phyloP scores from a whole-genome alignment of 352 stramenopile species.

The Aphanomyces stellatus region DNA sequence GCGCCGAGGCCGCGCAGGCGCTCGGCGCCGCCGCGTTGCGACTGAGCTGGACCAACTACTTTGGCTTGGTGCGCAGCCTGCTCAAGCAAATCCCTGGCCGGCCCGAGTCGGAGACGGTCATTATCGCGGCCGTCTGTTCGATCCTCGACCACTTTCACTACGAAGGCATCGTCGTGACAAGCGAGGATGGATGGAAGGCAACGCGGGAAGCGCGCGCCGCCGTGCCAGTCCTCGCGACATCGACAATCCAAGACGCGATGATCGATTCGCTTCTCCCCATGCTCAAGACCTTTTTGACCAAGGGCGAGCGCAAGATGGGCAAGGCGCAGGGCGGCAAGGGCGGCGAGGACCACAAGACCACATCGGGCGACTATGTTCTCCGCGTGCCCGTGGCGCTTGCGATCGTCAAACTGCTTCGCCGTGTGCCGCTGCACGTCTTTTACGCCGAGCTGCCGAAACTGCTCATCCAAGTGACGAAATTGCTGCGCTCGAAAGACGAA shows the following conservation, averaged over 20 bases:
- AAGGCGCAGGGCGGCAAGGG: conserved; percentile 30
- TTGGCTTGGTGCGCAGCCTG: conserved; percentile 84
- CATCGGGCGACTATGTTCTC: conserved; percentile 50
- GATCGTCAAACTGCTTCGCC: conserved; percentile 95
- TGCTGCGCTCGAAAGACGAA: conserved; percentile 89
- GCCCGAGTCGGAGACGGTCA: conserved; percentile 86
- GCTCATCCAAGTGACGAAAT: conserved; percentile 84
- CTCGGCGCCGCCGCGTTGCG: conserved; percentile 85
- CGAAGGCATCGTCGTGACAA: conserved; percentile 30
- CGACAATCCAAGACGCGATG: conserved; percentile 70
- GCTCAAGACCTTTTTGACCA: conserved; percentile 79
- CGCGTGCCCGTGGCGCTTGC: conserved; percentile 91
- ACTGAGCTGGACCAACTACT: conserved; percentile 96
- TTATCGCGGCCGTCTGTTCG: conserved; percentile 87
- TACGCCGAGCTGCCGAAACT: conserved; percentile 92
- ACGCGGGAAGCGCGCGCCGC: conserved; percentile 21
- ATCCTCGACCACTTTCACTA: conserved; percentile 97
- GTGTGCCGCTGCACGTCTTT: conserved; percentile 85
- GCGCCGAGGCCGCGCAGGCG: conserved; percentile 89
- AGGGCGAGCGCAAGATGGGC: conserved; percentile 79
- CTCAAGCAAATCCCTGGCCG: conserved; percentile 89
- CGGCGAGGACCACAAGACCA: conserved; percentile 35
- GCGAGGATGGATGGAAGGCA: conserved; percentile 18
- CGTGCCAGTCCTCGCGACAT: conserved; percentile 25
- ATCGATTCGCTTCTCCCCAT: conserved; percentile 74